Evolutionary conservation across 139 green algal genomes (phyloP).

Genomic region (Chlamydomonas asymmetrica): DNA sequence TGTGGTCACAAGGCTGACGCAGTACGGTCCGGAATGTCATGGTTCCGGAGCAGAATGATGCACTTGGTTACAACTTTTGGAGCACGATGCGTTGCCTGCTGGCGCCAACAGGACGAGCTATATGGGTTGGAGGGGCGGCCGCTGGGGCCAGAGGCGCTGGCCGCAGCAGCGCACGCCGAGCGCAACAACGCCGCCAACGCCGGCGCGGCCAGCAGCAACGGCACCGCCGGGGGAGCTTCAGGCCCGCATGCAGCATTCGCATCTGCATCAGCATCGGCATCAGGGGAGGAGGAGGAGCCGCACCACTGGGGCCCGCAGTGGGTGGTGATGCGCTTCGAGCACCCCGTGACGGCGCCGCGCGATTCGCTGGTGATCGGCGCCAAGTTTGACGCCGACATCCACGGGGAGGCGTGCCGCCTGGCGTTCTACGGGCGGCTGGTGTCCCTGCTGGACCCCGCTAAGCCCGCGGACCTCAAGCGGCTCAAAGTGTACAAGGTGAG

Average conservation of each 20-base stretch:
- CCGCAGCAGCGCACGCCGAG: constrained; percentile 3
- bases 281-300: background rate
- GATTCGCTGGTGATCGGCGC: constrained; percentile 86
- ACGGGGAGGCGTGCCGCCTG: constrained; percentile 77
- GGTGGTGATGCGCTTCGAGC: constrained; percentile 77
- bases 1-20: too few relatives aligned
- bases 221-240: too few relatives aligned
- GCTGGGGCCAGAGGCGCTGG: constrained; percentile 1
- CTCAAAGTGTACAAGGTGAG: constrained; percentile 76
- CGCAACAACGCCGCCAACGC: too few relatives aligned
- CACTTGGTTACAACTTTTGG: too few relatives aligned
- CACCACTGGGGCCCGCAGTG: constrained; percentile 77
- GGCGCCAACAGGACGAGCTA: constrained; percentile 51
- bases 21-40: background rate
- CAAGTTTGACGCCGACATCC: constrained; percentile 78
- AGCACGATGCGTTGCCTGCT: too few relatives aligned
- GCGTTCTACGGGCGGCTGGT: constrained; percentile 85
- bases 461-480: constrained; percentile 43
- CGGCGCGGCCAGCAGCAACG: too few relatives aligned
- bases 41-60: too few relatives aligned
- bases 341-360: constrained; percentile 74
- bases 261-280: too few relatives aligned
- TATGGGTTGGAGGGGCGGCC: constrained; percentile 76
- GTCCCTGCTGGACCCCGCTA: constrained; percentile 39
- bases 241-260: too few relatives aligned